Base-by-base conservation (phyloP, 2,329 filamentous ascomycete genomes). In the Nannizzia gypsea region DNA sequence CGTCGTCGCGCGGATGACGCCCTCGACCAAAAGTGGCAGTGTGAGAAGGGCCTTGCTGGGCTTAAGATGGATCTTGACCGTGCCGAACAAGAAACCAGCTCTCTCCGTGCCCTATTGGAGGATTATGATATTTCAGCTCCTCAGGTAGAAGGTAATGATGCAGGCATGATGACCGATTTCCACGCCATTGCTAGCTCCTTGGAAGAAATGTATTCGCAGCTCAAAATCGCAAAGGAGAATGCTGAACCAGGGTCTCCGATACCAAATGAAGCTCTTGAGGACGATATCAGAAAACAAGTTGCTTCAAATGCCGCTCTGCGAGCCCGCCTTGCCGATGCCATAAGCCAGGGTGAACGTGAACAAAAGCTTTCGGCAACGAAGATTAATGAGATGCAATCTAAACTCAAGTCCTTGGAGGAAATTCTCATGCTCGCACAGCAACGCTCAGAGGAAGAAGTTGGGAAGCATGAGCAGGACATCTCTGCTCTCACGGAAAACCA, bases 31-130 rank as follows among this genome's bases (percentile, higher is more conserved):
- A 97, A 97, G 74, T 97, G 89, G 86, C 88, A 95, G 70, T 92
- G 91, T 63, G 92, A 96, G 74, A 95, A 95, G 74, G 90, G 90
- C 17, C 78, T 97, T 1, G 82, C 84, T 58, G 90, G 91, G 59
- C 77, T 97, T 60, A 95, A 96, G 76, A 96, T 96, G 88, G 92
- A 97, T 69, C 83, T 99, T 46, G 93, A 97, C 73, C 88, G 91
- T 63, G 91, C 93, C 26, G 90, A 96, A 72, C 88, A 93, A 71
- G 93, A 99, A 75, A 95, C 95, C 31, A 79, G 83, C 44, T 88
- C 88, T n/a, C 80, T 99, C 44, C 85, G 89, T 48, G 82, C 78
- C 34, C 78, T 97, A 26, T 80, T 97, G 20, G 78, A 85, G 62
- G 89, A 95, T 71, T 88, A 91, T 66, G 90, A 96, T 68, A 90